Base-by-base conservation (phyloP, 257 asterid genomes). In the Handroanthus guayacan region DNA sequence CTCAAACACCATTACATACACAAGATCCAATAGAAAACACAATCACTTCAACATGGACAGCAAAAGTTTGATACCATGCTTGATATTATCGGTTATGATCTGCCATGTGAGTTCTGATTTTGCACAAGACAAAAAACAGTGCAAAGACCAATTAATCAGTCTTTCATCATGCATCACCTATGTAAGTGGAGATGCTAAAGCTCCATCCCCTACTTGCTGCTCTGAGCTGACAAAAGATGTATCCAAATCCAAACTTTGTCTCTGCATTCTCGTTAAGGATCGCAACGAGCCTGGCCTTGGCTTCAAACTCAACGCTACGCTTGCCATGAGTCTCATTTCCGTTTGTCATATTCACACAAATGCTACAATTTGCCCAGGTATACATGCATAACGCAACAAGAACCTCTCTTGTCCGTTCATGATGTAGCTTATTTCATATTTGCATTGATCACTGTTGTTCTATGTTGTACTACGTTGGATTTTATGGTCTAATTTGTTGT, bases 251-350 rank as follows among this genome's bases (percentile, higher is more conserved):
- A 76, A 55, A 5, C 73, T 47, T 3, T 88, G 93, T 37, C 76
- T 88, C 9, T 82, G 90, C 75, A 61, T 83, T 64, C 79, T 84
- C 3, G 72, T 88, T 8, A 79, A 64, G 41, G 92, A 83, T 60
- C 82, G 87, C 11, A 75, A 87, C 37, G 88, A 87, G 2, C 88
- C 81, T 0, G 72, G 66, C 6, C 77, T 84, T 2, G 90, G 88
- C 2, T 81, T 81, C 58, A 86, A 83, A 43, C 67, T 87, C 67
- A 88, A 88, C 14, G 86, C 83, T 3, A 86, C 91, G 0, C 89
- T 79, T 18, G 89, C 91, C 31, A 31, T 86, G 18, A 38, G 74
- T 34, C 87, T 84, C 14, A 81, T 83, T 52, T 63, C 77, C 54
- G 6, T 76, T 11, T 88, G 88, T 54, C 84, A 37, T 1, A 47